These are phyloP conservation scores for Pyrenopolyporus hunteri DNA, from an alignment of 495 filamentous ascomycete species.

Conservation along the genomic window DNA sequence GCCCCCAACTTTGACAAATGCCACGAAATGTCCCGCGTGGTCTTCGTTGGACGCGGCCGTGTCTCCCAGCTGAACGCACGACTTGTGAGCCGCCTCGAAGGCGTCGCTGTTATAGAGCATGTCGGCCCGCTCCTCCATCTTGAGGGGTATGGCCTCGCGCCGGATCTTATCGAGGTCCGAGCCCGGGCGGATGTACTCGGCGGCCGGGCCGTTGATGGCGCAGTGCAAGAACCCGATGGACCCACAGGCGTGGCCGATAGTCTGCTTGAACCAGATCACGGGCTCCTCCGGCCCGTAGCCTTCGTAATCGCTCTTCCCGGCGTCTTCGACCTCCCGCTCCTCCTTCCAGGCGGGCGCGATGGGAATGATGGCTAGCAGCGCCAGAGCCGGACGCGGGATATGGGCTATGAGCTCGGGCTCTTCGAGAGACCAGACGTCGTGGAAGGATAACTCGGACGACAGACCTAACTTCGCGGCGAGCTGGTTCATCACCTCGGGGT, in stretches of 20 bases:
- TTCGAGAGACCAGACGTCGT: slow-evolving; percentile 81
- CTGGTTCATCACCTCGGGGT: slow-evolving; percentile 77
- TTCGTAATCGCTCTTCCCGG: slow-evolving; percentile 37
- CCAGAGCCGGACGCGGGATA: slow-evolving; percentile 74
- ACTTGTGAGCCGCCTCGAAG: slow-evolving; percentile 72
- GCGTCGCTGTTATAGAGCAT: slow-evolving; percentile 72
- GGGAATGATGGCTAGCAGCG: slow-evolving; percentile 80
- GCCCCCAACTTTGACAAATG: slow-evolving; percentile 74
- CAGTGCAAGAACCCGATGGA: slow-evolving; percentile 76
- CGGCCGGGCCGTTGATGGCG: slow-evolving; percentile 47
- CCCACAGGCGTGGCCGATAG: slow-evolving; percentile 79
- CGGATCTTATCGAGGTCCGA: slow-evolving; percentile 52
- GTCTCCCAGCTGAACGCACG: slow-evolving; percentile 71
- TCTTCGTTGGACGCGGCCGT: slow-evolving; percentile 58
- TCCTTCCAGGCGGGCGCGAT: slow-evolving; percentile 64
- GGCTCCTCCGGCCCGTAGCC: slow-evolving; percentile 45
- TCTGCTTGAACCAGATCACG: slow-evolving; percentile 80
- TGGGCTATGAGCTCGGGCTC: slow-evolving; percentile 72
- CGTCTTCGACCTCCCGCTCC: slow-evolving; percentile 65
- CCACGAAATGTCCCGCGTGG: slow-evolving; percentile 69
- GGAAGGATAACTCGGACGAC: slow-evolving; percentile 67
- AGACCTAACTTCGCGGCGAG: slow-evolving; percentile 77
- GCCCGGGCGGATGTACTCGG: slow-evolving; percentile 51
- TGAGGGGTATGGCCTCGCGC: slow-evolving; percentile 51
- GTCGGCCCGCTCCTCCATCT: slow-evolving; percentile 64